These are phyloP conservation scores for Apiospora pterosperma DNA, from an alignment of 2,329 filamentous ascomycete genomes.

Conservation along the genomic window DNA sequence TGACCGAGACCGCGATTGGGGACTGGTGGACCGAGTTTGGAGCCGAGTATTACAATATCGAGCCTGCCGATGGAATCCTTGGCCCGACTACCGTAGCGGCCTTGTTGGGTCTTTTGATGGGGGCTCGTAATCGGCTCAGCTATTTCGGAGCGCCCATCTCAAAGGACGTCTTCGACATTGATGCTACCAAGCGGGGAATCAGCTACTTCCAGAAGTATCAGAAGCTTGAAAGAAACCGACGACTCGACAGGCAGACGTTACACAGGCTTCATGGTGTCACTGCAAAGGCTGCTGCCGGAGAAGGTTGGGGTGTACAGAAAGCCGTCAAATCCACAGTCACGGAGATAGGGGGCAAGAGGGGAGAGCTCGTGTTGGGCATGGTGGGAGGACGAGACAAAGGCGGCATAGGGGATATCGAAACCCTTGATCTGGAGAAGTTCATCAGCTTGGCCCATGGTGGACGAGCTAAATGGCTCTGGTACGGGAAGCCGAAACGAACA, in stretches of 20 bases:
- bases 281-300: slow-evolving; percentile 82
- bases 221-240: slow-evolving; percentile 72
- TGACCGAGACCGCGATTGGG: slow-evolving; percentile 83
- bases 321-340: slow-evolving; percentile 94
- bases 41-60: slow-evolving; percentile 85
- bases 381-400: slow-evolving; percentile 83
- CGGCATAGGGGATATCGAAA: slow-evolving; percentile 90
- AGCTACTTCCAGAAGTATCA: slow-evolving; percentile 86
- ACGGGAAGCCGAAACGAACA: slow-evolving; percentile 77
- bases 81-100: slow-evolving; percentile 90
- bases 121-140: slow-evolving; percentile 83
- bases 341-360: slow-evolving; percentile 89
- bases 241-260: slow-evolving; percentile 80
- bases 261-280: slow-evolving; percentile 78
- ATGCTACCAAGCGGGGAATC: slow-evolving; percentile 78
- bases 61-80: slow-evolving; percentile 88
- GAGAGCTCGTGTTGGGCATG: slow-evolving; percentile 94
- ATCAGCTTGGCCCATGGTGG: slow-evolving; percentile 75
- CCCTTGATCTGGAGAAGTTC: slow-evolving; percentile 82
- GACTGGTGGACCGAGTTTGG: slow-evolving; percentile 98
- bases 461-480: slow-evolving; percentile 90
- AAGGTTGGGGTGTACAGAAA: slow-evolving; percentile 88
- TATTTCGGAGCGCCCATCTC: slow-evolving; percentile 78
- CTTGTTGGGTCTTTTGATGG: slow-evolving; percentile 82
- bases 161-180: slow-evolving; percentile 89